A percentile compares a stretch with the other conserved stretches of the same genome.
These are phyloP conservation scores for Aspergillus fructus DNA, from an alignment of 2,329 filamentous ascomycete genomes.

Conservation along the genomic window DNA sequence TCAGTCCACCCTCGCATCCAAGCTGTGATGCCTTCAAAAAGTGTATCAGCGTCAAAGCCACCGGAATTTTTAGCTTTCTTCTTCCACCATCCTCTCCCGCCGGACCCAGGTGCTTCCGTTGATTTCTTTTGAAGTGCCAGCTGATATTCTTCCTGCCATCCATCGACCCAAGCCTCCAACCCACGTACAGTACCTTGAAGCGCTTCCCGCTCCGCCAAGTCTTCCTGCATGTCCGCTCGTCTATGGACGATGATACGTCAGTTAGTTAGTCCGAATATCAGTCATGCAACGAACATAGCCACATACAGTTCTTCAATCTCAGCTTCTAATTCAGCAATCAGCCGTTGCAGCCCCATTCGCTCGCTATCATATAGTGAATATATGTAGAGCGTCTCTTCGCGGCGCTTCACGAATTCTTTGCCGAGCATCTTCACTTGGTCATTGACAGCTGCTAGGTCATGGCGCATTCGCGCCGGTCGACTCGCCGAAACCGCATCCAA, in stretches of 20 bases:
- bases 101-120: slow-evolving; percentile 7
- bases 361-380: slow-evolving; percentile 60
- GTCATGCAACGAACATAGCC: not conserved
- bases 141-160: slow-evolving; percentile 27
- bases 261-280: not conserved
- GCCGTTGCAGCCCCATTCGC: slow-evolving; percentile 57
- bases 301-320: slow-evolving; percentile 58
- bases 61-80: slow-evolving; percentile 15
- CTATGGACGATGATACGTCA: slow-evolving; percentile 15
- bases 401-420: slow-evolving; percentile 19
- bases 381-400: slow-evolving; percentile 53
- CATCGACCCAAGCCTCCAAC: slow-evolving; percentile 33
- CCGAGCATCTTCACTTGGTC: slow-evolving; percentile 20
- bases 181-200: slow-evolving; percentile 37
- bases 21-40: slow-evolving; percentile 40
- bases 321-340: slow-evolving; percentile 60
- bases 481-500: not conserved
- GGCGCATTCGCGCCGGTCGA: not conserved
- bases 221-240: slow-evolving; percentile 31
- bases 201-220: slow-evolving; percentile 34
- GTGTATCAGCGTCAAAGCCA: slow-evolving; percentile 28
- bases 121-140: slow-evolving; percentile 4
- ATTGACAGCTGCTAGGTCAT: slow-evolving; percentile 25
- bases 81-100: slow-evolving; percentile 21
- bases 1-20: slow-evolving; percentile 47